Conservation (phyloP, 257 asterid species). For the Solanum appendiculatum region DNA sequence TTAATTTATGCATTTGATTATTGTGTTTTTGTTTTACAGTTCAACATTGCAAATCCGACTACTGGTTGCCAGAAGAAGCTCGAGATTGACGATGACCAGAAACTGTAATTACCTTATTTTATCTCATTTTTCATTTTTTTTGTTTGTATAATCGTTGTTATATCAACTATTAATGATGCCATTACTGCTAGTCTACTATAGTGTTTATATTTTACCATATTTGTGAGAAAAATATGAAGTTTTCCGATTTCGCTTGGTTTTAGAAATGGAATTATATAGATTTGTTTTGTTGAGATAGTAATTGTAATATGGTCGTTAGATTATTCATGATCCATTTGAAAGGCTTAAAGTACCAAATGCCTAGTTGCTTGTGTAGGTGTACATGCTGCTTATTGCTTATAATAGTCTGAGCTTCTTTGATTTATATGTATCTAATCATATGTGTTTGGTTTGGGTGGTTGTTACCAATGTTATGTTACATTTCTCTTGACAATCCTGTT, state of each 20-base stretch:
- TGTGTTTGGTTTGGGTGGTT: not conserved
- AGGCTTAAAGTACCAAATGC: not conserved
- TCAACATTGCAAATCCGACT: constrained; percentile 1
- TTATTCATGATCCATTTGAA: not conserved
- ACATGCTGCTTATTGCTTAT: not conserved
- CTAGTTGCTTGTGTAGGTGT: not conserved
- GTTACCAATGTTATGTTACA: not conserved
- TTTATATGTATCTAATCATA: not conserved
- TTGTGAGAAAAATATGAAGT: not conserved
- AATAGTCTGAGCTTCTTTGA: not conserved
- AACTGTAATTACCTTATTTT: not conserved
- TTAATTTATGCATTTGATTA: not conserved
- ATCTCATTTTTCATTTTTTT: not conserved
- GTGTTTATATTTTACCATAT: not conserved
- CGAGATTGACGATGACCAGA: not conserved
- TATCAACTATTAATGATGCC: not conserved
- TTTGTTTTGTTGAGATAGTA: not conserved
- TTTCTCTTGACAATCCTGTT: rapidly evolving
- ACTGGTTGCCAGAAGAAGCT: constrained; percentile 4
- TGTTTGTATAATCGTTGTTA: not conserved
- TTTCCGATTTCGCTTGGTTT: not conserved
- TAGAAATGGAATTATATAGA: not conserved
- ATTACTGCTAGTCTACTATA: not conserved
- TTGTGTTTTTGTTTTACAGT: not conserved
- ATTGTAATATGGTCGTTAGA: not conserved